Percentiles rank a stretch among this genome's conserved stretches.
phyloP scores from a whole-genome alignment of 176 grass and related monocot genomes.

The Thinopyrum elongatum region DNA sequence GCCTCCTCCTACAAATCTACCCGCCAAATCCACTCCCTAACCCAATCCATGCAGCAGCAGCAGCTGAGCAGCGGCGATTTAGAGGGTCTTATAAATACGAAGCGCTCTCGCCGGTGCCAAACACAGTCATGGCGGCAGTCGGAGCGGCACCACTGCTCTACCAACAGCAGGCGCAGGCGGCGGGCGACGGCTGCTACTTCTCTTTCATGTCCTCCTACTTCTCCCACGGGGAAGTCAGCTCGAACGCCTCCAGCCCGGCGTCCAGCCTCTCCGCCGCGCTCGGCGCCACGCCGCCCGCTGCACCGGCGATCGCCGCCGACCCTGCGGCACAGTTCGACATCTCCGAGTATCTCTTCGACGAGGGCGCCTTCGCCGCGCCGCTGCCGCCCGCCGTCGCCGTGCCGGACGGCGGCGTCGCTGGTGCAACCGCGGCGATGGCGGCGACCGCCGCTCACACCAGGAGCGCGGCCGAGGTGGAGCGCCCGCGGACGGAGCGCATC shows the following conservation, averaged over 20 bases:
- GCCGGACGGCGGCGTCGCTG: not conserved
- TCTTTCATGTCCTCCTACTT: slow-evolving; percentile 42
- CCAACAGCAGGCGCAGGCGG: slow-evolving; percentile 12
- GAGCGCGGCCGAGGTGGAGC: slow-evolving; percentile 40
- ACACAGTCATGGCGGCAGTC: slow-evolving; percentile 51
- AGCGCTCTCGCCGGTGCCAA: slow-evolving; percentile 19
- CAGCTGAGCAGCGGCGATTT: not conserved
- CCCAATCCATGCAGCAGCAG: slow-evolving; percentile 23
- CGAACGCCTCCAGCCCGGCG: slow-evolving; percentile 28
- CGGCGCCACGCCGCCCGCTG: not conserved
- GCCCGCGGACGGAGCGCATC: slow-evolving; percentile 60
- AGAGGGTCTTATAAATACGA: slow-evolving; percentile 39
- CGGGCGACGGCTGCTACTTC: not conserved
- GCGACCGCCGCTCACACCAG: not conserved
- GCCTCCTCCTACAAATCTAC: slow-evolving; percentile 28
- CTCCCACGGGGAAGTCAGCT: slow-evolving; percentile 37
- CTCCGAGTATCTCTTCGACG: slow-evolving; percentile 58
- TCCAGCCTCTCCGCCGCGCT: slow-evolving; percentile 52
- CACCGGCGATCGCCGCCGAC: not conserved
- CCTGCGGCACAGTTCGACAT: slow-evolving; percentile 46
- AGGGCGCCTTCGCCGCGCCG: slow-evolving; percentile 10
- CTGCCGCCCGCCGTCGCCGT: not conserved
- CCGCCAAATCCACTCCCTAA: not conserved
- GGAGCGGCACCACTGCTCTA: slow-evolving; percentile 46
- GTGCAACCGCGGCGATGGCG: not conserved